Base-by-base conservation (phyloP, 257 asterid genomes). In the Cynanchum wilfordii region DNA sequence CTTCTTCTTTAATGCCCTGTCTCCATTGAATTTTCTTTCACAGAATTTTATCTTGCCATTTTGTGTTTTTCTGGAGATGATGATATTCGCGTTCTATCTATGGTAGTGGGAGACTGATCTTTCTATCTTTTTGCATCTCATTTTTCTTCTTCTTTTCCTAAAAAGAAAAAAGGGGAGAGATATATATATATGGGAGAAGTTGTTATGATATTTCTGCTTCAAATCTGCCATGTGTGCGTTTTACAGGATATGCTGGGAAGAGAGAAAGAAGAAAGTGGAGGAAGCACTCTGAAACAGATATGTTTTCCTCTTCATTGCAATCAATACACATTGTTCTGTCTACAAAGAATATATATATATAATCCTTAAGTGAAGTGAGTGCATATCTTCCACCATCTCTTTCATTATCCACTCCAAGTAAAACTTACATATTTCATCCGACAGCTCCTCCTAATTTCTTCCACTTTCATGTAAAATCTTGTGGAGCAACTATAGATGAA, bases 251-350 rank as follows among this genome's bases (percentile, higher is more conserved):
- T 64, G 50, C 24, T 17, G 68, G n/a, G 44, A 17, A 2, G 15
- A 36, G 4, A 36, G 69, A 36, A 20, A 3, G 50, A 64, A 64
- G 29, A 36, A 64, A 64, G 69, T 64, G 69, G 69, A 64, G 49
- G 69, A 38, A 64, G 27, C 69, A 64, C 69, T 64, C 5, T 12
- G 27, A 63, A 63, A 63, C 49, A 19, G 69, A 64, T 33, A 33
- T 10, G 49, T 33, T 7, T 17, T 30, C 9, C 9, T 33, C 64
- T 58, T 58, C 38, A 58, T 11, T 3, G 36, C 64, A 58, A 27
- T 19, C 64, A 58, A 27, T 10, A 58, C 64, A 58, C 36, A 58
- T 25, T 58, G 20, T 58, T 36, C 36, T 58, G 64, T 58, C 19
- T 4, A 10, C 9, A 10, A 7, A 8, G 47, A 7, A 33, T 33